Evolutionary conservation across 2,329 filamentous ascomycete genomes (phyloP).

Genomic region (Neurospora crassa): DNA sequence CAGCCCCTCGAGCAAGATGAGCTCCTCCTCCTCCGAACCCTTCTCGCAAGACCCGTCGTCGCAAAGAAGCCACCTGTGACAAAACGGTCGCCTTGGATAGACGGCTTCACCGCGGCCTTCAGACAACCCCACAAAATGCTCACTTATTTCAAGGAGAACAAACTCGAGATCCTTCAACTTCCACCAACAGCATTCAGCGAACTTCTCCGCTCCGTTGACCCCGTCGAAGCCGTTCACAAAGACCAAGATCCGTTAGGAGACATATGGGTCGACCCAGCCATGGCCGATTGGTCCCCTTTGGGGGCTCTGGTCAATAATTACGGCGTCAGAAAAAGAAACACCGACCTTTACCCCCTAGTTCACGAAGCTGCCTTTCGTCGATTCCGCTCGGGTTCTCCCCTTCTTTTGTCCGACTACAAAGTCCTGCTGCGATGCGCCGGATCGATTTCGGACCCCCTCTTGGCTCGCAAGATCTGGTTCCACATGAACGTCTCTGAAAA

Average conservation of each 20-base stretch:
- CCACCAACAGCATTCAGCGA: conserved; percentile 51
- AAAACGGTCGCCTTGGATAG: neutral
- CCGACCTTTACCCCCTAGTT: conserved; percentile 26
- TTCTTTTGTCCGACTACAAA: conserved; percentile 33
- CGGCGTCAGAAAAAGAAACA: conserved; percentile 35
- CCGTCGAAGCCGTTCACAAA: conserved; percentile 34
- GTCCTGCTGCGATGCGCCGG: conserved; percentile 38
- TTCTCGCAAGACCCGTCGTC: neutral
- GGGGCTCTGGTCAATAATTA: conserved; percentile 29
- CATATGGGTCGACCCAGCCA: conserved; percentile 29
- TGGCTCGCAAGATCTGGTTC: conserved; percentile 20
- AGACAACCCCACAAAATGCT: neutral
- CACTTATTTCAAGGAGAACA: conserved; percentile 20
- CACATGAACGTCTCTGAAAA: conserved; percentile 8
- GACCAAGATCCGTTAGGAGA: conserved; percentile 39
- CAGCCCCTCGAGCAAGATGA: neutral
- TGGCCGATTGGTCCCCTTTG: conserved; percentile 29
- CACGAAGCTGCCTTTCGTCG: conserved; percentile 27
- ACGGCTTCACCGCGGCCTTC: neutral
- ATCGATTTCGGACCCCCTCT: conserved; percentile 27
- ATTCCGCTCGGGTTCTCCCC: conserved; percentile 13
- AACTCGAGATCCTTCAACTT: conserved; percentile 23
- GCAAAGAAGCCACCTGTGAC: neutral
- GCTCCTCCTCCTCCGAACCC: neutral
- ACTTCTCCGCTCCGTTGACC: conserved; percentile 53